Conservation (phyloP, 2,329 filamentous ascomycete genomes). For the Trichoderma oligosporum region DNA sequence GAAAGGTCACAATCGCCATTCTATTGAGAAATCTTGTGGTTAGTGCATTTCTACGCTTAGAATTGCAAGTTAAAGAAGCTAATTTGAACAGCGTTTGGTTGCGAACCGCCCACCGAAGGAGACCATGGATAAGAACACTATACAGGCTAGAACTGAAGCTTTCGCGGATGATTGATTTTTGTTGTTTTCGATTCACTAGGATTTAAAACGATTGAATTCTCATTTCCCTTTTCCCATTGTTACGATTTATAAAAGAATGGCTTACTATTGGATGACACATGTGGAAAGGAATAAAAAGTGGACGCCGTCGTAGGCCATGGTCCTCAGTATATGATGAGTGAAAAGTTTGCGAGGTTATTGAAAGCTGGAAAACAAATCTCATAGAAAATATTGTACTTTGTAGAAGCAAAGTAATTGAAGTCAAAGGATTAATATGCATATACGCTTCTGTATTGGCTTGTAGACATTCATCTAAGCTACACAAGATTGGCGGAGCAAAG, state of each 20-base stretch:
- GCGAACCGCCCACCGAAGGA: constrained; percentile 46
- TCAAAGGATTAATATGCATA: background rate
- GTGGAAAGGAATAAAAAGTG: too few relatives aligned
- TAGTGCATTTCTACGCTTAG: constrained; percentile 34
- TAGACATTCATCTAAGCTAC: too few relatives aligned
- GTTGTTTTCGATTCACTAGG: too few relatives aligned
- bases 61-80: constrained; percentile 20
- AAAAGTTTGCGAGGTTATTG: background rate
- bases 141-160: constrained; percentile 41
- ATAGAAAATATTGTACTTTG: constrained; percentile 7
- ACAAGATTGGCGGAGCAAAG: background rate
- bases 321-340: background rate
- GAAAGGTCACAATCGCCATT: constrained; percentile 95
- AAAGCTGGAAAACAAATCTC: background rate
- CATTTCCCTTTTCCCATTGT: background rate
- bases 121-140: constrained; percentile 32
- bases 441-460: background rate
- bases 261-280: background rate
- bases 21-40: constrained; percentile 85
- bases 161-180: constrained; percentile 35
- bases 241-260: background rate
- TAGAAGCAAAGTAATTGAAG: background rate
- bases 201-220: background rate
- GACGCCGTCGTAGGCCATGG: too few relatives aligned
- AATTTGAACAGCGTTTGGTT: constrained; percentile 45